These are phyloP conservation scores for Oryza longistaminata DNA, from an alignment of 176 grass and related monocot genomes.

Conservation along the genomic window DNA sequence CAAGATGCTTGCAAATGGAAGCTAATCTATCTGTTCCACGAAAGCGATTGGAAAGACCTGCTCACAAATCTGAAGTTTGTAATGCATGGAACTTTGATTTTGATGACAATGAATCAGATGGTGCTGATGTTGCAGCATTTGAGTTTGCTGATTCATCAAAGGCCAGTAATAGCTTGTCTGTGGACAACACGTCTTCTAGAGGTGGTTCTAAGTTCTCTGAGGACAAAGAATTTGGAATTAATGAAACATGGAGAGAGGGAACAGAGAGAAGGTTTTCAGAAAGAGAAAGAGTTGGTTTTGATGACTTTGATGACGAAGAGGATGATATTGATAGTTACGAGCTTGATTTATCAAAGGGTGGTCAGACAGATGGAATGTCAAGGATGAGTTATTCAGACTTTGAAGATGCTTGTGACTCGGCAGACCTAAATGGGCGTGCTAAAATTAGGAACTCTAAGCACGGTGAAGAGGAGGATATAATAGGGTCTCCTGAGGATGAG, in stretches of 20 bases:
- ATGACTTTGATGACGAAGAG: slow-evolving; percentile 97
- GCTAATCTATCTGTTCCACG: slow-evolving; percentile 44
- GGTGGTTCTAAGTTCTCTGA: slow-evolving; percentile 41
- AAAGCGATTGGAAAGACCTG: slow-evolving; percentile 54
- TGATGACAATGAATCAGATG: slow-evolving; percentile 95
- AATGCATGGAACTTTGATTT: slow-evolving; percentile 95
- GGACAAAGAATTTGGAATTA: slow-evolving; percentile 39
- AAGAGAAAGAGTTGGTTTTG: slow-evolving; percentile 61
- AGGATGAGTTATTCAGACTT: slow-evolving; percentile 80
- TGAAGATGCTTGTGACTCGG: slow-evolving; percentile 64
- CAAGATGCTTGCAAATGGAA: too few relatives aligned
- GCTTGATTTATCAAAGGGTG: slow-evolving; percentile 56
- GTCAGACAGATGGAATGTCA: slow-evolving; percentile 56
- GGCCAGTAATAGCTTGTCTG: slow-evolving; percentile 24
- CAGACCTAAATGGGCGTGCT: slow-evolving; percentile 43
- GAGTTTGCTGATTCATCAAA: slow-evolving; percentile 91
- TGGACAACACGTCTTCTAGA: slow-evolving; percentile 39
- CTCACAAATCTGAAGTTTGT: slow-evolving; percentile 67
- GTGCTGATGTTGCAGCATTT: slow-evolving; percentile 91
- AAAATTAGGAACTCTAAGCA: slow-evolving; percentile 44
- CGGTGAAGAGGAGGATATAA: slow-evolving; percentile 34
- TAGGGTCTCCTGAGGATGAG: slow-evolving; percentile 54
- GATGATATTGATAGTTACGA: slow-evolving; percentile 93
- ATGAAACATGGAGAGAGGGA: slow-evolving; percentile 37
- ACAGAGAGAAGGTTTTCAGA: slow-evolving; percentile 41